phyloP scores from a whole-genome alignment of 305 asterid species.

The Caryopteris hybrid region DNA sequence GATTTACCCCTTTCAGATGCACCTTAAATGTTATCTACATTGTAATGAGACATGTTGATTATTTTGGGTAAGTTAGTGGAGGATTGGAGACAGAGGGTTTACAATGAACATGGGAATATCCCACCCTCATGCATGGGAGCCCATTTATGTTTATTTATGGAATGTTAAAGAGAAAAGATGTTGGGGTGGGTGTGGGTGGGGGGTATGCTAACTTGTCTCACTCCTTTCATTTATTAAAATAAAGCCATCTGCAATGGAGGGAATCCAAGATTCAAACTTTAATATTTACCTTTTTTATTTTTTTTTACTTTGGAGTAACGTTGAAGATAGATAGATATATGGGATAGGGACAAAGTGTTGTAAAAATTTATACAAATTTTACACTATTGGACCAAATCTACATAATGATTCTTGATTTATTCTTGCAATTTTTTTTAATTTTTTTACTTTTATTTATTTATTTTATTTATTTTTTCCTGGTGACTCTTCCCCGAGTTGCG shows the following conservation, averaged over 20 bases:
- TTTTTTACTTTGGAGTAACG: constrained; percentile 22
- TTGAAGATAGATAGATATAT: constrained; percentile 28
- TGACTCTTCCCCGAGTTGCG: constrained; percentile 26
- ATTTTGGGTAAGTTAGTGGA: too few species aligned
- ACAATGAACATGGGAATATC: constrained; percentile 42
- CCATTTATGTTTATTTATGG: constrained; percentile 18
- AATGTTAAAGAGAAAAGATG: background rate
- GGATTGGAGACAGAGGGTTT: too few species aligned
- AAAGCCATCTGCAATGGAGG: background rate
- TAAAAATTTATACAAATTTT: background rate
- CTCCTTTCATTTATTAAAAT: background rate
- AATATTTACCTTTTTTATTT: background rate
- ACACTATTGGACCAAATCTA: constrained; percentile 1
- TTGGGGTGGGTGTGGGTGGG: background rate
- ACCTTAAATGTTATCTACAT: too few species aligned
- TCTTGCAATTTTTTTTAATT: background rate
- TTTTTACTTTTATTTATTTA: background rate
- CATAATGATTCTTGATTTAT: constrained; percentile 12
- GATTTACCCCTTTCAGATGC: too few species aligned
- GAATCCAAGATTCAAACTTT: background rate
- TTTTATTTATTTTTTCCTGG: background rate
- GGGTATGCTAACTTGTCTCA: background rate
- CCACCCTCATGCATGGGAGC: constrained; percentile 58
- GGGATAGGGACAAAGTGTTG: constrained; percentile 11
- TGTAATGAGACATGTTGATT: too few species aligned